Percentiles rank a stretch among this genome's conserved stretches.
Conservation (phyloP, 2,329 filamentous ascomycete genomes). For the Aspergillus hiratsukae region DNA sequence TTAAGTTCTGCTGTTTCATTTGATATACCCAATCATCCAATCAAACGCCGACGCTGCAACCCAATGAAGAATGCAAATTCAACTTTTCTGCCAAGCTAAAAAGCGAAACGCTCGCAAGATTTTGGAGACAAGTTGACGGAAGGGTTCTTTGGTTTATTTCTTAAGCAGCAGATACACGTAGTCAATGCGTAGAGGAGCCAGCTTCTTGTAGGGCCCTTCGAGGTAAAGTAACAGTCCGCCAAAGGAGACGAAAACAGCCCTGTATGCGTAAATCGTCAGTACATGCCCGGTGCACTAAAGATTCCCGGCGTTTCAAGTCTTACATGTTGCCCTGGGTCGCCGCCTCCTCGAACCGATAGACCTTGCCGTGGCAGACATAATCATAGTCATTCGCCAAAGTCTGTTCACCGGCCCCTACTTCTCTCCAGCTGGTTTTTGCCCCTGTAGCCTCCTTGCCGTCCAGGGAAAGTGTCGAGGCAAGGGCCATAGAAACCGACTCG, state of each 20-base stretch:
- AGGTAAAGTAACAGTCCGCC: conserved; percentile 86
- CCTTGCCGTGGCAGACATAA: conserved; percentile 50
- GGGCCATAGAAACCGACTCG: conserved; percentile 73
- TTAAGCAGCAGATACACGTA: conserved; percentile 91
- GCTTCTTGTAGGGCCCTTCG: conserved; percentile 92
- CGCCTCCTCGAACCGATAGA: conserved; percentile 49
- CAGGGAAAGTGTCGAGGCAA: conserved; percentile 79
- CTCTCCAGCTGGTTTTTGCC: conserved; percentile 67
- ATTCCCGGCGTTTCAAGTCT: conserved; percentile 42
- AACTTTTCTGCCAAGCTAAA: conserved; percentile 18
- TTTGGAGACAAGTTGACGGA: neutral
- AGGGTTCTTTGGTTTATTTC: conserved; percentile 55
- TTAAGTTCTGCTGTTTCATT: conserved; percentile 21
- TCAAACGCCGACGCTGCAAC: conserved; percentile 42
- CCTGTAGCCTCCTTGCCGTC: conserved; percentile 76
- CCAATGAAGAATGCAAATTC: conserved; percentile 23
- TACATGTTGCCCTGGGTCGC: conserved; percentile 77
- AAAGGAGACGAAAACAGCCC: conserved; percentile 91
- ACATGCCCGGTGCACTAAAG: neutral
- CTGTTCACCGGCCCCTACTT: conserved; percentile 55
- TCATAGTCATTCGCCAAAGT: conserved; percentile 52
- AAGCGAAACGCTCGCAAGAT: neutral
- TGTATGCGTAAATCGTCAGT: conserved; percentile 40
- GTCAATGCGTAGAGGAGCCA: conserved; percentile 86
- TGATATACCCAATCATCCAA: conserved; percentile 34